A percentile compares a stretch with the other conserved stretches of the same genome.
Evolutionary conservation across 1,139 yeast species (phyloP).

Genomic region (Hyphopichia wangnamkhiaoensis): DNA sequence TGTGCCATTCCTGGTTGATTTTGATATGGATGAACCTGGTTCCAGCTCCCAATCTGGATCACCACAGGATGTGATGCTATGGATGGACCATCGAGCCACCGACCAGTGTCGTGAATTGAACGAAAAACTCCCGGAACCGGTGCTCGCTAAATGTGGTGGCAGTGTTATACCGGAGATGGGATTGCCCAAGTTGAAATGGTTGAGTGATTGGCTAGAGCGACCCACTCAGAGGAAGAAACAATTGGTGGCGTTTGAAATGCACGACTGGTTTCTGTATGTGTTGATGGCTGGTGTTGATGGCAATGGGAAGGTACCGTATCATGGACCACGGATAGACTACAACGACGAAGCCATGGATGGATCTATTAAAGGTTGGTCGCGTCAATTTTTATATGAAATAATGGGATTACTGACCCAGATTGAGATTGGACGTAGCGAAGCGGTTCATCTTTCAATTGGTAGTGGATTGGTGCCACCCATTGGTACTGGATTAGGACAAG

Average conservation of each 20-base stretch:
- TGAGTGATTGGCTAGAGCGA: slow-evolving; percentile 20
- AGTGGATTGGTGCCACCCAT: neutral
- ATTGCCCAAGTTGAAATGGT: slow-evolving; percentile 48
- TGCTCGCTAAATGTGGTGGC: slow-evolving; percentile 41
- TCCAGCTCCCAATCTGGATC: slow-evolving; percentile 12
- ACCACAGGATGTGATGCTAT: slow-evolving; percentile 52
- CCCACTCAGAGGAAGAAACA: slow-evolving; percentile 13
- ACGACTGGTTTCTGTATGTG: slow-evolving; percentile 48
- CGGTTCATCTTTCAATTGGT: neutral
- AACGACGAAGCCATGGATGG: slow-evolving; percentile 47
- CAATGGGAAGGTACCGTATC: slow-evolving; percentile 14
- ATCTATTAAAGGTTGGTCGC: slow-evolving; percentile 56
- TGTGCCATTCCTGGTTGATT: slow-evolving; percentile 25
- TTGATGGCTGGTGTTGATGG: slow-evolving; percentile 28
- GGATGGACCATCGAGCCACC: slow-evolving; percentile 59
- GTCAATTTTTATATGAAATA: slow-evolving; percentile 16
- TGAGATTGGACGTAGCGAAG: neutral
- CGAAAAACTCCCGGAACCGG: slow-evolving; percentile 11
- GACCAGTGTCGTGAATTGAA: slow-evolving; percentile 36
- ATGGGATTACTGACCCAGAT: neutral
- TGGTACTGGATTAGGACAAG: slow-evolving; percentile 4
- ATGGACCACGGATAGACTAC: slow-evolving; percentile 1
- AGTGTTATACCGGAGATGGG: slow-evolving; percentile 58
- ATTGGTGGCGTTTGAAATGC: slow-evolving; percentile 50
- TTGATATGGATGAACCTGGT: slow-evolving; percentile 9